These are phyloP conservation scores for Mycena polygramma DNA, from an alignment of 768 basidiomycete genomes.

Conservation along the genomic window DNA sequence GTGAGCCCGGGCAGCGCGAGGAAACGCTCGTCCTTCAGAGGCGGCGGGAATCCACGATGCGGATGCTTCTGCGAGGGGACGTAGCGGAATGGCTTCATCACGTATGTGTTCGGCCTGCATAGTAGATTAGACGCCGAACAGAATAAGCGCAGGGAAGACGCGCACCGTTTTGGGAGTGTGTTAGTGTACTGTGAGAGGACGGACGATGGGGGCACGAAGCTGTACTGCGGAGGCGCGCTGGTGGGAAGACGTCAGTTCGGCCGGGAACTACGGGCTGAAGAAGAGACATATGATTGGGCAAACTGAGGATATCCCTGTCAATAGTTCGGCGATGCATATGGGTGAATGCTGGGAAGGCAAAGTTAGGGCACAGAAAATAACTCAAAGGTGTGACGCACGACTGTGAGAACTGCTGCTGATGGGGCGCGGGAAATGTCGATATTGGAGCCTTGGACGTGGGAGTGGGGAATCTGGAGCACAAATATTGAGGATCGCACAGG, in stretches of 20 bases:
- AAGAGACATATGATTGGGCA: not conserved
- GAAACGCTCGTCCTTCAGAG: conserved; percentile 12
- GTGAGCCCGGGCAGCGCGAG: not conserved
- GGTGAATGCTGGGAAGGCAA: no score
- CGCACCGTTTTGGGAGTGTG: not conserved
- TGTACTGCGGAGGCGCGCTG: conserved; percentile 6
- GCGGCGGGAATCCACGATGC: not conserved
- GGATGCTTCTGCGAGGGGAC: not conserved
- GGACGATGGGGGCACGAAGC: conserved; percentile 9
- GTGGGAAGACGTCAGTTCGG: not conserved
- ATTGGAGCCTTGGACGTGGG: not conserved
- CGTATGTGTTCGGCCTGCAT: not conserved
- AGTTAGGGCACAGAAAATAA: no score
- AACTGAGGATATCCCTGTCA: not conserved
- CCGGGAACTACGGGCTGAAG: no score
- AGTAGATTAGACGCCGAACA: not conserved
- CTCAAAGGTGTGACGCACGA: not conserved
- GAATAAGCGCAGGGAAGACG: not conserved
- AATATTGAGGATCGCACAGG: no score
- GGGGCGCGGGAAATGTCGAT: no score
- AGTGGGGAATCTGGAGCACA: not conserved
- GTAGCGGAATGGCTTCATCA: not conserved
- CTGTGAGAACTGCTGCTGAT: not conserved
- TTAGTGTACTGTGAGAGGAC: conserved; percentile 16
- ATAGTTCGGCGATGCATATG: not conserved